phyloP scores from a whole-genome alignment of 257 asterid genomes.

The Petunia axillaris region DNA sequence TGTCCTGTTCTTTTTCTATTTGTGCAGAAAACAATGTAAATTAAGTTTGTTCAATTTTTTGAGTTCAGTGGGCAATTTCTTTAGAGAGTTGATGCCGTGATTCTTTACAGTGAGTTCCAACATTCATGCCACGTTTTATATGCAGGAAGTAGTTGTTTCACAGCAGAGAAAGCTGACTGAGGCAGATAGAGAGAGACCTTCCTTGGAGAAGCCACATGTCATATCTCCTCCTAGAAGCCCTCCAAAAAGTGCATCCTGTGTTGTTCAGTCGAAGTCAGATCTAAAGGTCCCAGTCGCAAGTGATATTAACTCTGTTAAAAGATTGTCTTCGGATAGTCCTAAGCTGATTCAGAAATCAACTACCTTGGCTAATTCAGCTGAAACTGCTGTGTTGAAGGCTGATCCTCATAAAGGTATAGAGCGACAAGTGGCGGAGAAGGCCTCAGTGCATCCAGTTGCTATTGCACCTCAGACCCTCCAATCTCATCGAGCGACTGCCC shows the following conservation, averaged over 20 bases:
- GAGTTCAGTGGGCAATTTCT: neutral
- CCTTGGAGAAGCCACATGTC: slow-evolving; percentile 35
- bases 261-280: slow-evolving; percentile 40
- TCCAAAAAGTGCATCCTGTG: slow-evolving; percentile 38
- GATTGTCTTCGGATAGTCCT: slow-evolving; percentile 46
- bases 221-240: slow-evolving; percentile 59
- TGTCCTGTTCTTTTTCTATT: slow-evolving; percentile 3
- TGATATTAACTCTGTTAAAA: slow-evolving; percentile 41
- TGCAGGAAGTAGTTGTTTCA: slow-evolving; percentile 58
- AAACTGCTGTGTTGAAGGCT: slow-evolving; percentile 45
- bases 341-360: slow-evolving; percentile 46
- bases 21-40: neutral
- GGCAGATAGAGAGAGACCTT: slow-evolving; percentile 35
- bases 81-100: neutral
- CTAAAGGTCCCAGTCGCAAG: slow-evolving; percentile 37
- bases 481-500: slow-evolving; percentile 34
- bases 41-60: neutral
- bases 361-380: slow-evolving; percentile 37
- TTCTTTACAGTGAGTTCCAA: slow-evolving; percentile 1
- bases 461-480: slow-evolving; percentile 40
- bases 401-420: slow-evolving; percentile 40
- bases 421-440: slow-evolving; percentile 44
- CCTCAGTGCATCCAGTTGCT: slow-evolving; percentile 39
- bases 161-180: slow-evolving; percentile 36
- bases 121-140: slow-evolving; percentile 8